Evolutionary conservation across 108 stramenopile species (phyloP), one percentile per base, ranked within the genome.

Genomic region (Pseudonitzschia delicatissima): DNA sequence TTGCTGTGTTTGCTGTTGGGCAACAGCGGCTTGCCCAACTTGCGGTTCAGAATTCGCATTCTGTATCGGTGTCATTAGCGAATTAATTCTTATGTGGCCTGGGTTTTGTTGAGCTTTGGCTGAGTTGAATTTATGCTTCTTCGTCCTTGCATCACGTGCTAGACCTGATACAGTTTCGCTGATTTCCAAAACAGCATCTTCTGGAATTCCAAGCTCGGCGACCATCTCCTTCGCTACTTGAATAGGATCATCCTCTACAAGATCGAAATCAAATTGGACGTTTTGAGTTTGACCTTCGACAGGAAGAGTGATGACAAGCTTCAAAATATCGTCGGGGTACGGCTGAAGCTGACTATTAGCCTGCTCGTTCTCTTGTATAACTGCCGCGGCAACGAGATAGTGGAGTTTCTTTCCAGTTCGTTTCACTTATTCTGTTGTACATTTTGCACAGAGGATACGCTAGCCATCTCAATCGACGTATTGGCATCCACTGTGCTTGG

Each of bases 221-320:
- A 90, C 86, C 87, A 95, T 90, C 76, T 95, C 94, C 52, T 85
- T 85, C 18, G 88, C 92, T 50, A 95, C 85, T 67, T 86, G 82
- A 42, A 91, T 79, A 17, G 94, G 87, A 64, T 95, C 90, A 66
- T 95, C 94, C 36, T 90, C 72, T 0, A 92, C 86, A 6, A 95
- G 68, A 78, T 95, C 82, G 71, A 90, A 95, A 8, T 81, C 82
- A 63, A 95, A 95, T 69, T 93, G 86, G 13, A 92, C 90, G 21
- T 86, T 91, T 53, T 83, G 77, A 2, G 87, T 87, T 69, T 88
- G 78, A 36, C 83, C 85, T 67, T 87, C 84, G 23, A 88, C 90
- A 18, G 87, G 87, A 13, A 92, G 80, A 9, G 83, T 86, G 18
- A 95, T 67, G 6, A 85, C 79, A 32, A 95, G 77, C 64, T 91